Base-by-base conservation (phyloP, 306 rosid species). In the Cucumis melo region DNA sequence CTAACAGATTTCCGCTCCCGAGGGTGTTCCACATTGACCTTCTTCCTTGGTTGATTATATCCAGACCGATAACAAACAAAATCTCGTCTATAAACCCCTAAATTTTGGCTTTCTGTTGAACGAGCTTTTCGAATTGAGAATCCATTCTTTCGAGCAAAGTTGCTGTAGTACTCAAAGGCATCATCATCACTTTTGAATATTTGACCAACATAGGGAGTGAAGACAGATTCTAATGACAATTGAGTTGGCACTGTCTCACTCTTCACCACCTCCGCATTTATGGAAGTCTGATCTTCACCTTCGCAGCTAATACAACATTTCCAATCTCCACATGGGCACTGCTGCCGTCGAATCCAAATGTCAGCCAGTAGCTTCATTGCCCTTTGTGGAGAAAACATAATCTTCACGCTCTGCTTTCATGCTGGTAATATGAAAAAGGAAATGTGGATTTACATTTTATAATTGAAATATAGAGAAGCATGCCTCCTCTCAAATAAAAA, bases 241-340 rank as follows among this genome's bases (percentile, higher is more conserved):
- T 80, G 80, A 41, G 87, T 74, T 65, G 83, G 36, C 68, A 34
- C 11, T 27, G 74, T 58, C 74, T 87, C 90, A 55, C 53, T 78
- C 80, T 85, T 87, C 71, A 82, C 80, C 59, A 75, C 72, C 61
- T 71, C 85, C 62, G 87, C 82, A 81, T 81, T 88, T 27, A 63
- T 62, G 8, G 79, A 83, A 42, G 79, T 27, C 55, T 78, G 85
- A 74, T 87, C 90, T 62, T 87, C 89, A 73, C 87, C 89, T 76
- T 89, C 92, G 62, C 78, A 79, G 83, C 85, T 87, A 46, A 87
- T 80, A 56, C 81, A 89, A 74, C 92, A 89, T 77, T 87, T 89
- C 92, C 92, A 89, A 75, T 89, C 92, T 82, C 92, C 89, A 75
- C 92, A 89, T 0, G 92, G 90, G 56, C 92, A 87, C 80, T 89